Percentiles rank a stretch among this genome's conserved stretches.
These are phyloP conservation scores for Trichoderma atroviride DNA, from an alignment of 2,329 filamentous ascomycete genomes.

Conservation along the genomic window DNA sequence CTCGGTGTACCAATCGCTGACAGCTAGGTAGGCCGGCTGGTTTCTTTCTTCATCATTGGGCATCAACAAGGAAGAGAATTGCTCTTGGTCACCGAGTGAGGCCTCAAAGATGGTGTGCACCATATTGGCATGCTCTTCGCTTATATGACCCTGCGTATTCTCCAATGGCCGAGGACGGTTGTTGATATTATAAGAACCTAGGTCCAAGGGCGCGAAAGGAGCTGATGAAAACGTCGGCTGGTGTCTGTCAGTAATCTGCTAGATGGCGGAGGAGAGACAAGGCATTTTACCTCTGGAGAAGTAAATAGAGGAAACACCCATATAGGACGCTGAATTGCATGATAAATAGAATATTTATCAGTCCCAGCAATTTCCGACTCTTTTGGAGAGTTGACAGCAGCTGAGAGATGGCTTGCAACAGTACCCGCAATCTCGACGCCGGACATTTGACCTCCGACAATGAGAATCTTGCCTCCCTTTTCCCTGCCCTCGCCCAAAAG, in stretches of 20 bases:
- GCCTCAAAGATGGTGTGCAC: slow-evolving; percentile 55
- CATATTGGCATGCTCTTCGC: slow-evolving; percentile 56
- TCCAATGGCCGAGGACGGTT: slow-evolving; percentile 61
- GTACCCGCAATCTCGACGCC: slow-evolving; percentile 76
- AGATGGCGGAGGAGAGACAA: neutral
- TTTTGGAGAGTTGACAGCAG: slow-evolving; percentile 57
- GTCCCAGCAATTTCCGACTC: slow-evolving; percentile 45
- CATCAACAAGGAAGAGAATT: slow-evolving; percentile 49
- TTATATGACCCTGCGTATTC: slow-evolving; percentile 67
- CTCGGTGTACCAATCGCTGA: slow-evolving; percentile 72
- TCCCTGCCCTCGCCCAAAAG: slow-evolving; percentile 47
- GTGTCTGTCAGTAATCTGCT: neutral
- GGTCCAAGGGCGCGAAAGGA: slow-evolving; percentile 72
- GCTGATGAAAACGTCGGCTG: slow-evolving; percentile 53
- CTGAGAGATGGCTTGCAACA: slow-evolving; percentile 72
- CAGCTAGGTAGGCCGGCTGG: slow-evolving; percentile 66
- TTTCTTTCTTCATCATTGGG: slow-evolving; percentile 46
- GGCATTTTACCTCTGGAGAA: slow-evolving; percentile 50
- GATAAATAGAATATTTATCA: slow-evolving; percentile 62
- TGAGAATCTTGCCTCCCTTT: slow-evolving; percentile 63
- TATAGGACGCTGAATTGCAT: slow-evolving; percentile 69
- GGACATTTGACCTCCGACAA: slow-evolving; percentile 82
- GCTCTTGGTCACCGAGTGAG: slow-evolving; percentile 57
- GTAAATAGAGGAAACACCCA: slow-evolving; percentile 70
- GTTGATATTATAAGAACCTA: slow-evolving; percentile 70